These are phyloP conservation scores for Ophiostoma ulmi DNA, from an alignment of 2,329 filamentous ascomycete species.

Conservation along the genomic window DNA sequence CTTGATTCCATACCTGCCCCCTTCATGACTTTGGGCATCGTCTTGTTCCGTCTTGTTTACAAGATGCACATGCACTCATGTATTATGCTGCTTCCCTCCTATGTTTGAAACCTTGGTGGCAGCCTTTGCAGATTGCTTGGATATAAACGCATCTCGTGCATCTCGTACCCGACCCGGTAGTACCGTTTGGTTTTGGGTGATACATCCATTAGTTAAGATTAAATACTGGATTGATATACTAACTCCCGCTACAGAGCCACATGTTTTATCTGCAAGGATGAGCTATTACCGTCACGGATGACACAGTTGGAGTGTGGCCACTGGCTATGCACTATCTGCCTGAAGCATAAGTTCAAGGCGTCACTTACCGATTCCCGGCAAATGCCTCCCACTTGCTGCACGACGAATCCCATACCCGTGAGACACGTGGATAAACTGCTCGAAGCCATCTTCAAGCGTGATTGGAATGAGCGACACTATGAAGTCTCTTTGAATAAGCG, in stretches of 20 bases:
- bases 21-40: background rate
- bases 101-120: background rate
- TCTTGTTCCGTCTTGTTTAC: background rate
- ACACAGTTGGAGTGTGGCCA: slow-evolving; percentile 73
- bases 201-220: background rate
- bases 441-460: slow-evolving; percentile 65
- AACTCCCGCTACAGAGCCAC: slow-evolving; percentile 48
- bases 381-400: slow-evolving; percentile 84
- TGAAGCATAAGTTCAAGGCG: slow-evolving; percentile 68
- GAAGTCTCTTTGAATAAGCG: slow-evolving; percentile 70
- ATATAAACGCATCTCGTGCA: background rate
- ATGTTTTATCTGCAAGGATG: slow-evolving; percentile 69
- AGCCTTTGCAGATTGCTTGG: background rate
- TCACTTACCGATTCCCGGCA: slow-evolving; percentile 71
- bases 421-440: slow-evolving; percentile 73
- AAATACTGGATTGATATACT: background rate
- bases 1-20: background rate
- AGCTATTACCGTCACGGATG: slow-evolving; percentile 57
- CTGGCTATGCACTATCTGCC: slow-evolving; percentile 72
- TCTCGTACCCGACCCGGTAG: background rate
- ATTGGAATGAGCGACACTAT: slow-evolving; percentile 75
- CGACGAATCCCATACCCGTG: slow-evolving; percentile 64
- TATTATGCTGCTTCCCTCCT: background rate
- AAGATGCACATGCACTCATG: background rate
- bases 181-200: background rate